Conservation (phyloP, 192 early-diverging fungal species). For the Neocallimastix lanati region DNA sequence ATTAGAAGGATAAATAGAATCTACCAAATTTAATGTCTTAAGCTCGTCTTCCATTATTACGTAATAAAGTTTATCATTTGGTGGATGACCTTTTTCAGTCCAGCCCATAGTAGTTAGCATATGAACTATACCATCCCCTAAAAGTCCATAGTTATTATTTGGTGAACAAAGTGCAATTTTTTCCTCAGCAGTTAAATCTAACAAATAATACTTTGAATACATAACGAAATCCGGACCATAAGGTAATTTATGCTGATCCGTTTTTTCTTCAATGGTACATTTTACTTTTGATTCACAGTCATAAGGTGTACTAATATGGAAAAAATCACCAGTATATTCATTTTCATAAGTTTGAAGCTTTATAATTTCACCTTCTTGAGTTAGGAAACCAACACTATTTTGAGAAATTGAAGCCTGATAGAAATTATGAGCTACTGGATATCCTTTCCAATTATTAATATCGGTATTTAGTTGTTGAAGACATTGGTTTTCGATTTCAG, state of each 20-base stretch:
- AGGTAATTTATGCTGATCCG: neutral
- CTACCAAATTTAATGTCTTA: neutral
- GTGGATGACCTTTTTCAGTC: neutral
- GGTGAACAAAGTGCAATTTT: neutral
- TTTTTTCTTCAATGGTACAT: neutral
- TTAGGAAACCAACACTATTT: neutral
- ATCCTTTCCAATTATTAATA: neutral
- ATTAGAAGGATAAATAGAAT: neutral
- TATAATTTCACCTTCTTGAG: neutral
- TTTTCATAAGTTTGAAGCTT: neutral
- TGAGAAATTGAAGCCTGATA: neutral
- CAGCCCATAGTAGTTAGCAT: neutral
- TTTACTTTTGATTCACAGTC: neutral
- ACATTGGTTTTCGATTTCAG: neutral
- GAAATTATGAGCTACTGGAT: neutral
- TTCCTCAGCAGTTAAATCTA: neutral
- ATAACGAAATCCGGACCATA: neutral
- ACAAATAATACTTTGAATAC: neutral
- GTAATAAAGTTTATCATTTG: neutral
- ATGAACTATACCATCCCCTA: neutral
- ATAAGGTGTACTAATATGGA: neutral
- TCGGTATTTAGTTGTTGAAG: neutral
- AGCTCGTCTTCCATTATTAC: neutral
- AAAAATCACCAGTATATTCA: neutral
- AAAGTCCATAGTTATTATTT: neutral